Evolutionary conservation across 2,329 filamentous ascomycete genomes (phyloP).

Genomic region (Periconia sp.): DNA sequence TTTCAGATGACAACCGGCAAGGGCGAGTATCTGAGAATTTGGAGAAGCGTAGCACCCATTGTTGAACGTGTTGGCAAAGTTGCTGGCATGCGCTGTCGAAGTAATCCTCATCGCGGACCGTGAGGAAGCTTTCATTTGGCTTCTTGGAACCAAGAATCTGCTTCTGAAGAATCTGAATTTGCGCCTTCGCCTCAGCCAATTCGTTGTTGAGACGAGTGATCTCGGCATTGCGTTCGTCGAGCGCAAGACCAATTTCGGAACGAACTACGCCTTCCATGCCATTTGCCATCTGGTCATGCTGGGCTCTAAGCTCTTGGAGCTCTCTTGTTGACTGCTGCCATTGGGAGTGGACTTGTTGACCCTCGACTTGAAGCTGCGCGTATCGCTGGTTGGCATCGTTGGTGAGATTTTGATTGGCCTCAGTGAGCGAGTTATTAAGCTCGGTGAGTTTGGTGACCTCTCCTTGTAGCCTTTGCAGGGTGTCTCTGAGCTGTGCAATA

Average conservation of each 20-base stretch:
- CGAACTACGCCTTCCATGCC: conserved; percentile 68
- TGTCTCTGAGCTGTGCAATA: conserved; percentile 80
- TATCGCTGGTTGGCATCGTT: conserved; percentile 77
- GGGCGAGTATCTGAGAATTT: conserved; percentile 94
- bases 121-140: conserved; percentile 75
- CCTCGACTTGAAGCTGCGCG: conserved; percentile 69
- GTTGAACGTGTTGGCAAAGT: conserved; percentile 92
- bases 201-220: conserved; percentile 79
- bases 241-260: conserved; percentile 65
- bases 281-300: conserved; percentile 67
- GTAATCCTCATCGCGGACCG: conserved; percentile 86
- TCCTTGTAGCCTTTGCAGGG: conserved; percentile 78
- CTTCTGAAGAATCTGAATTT: conserved; percentile 65
- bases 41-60: conserved; percentile 97
- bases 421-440: conserved; percentile 79
- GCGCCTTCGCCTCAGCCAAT: conserved; percentile 72
- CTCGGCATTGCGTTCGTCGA: conserved; percentile 85
- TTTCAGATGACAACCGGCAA: conserved; percentile 81
- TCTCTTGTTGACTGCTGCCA: conserved; percentile 69
- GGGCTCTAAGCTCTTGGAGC: conserved; percentile 69
- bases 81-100: conserved; percentile 94
- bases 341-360: conserved; percentile 60
- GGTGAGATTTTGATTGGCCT: conserved; percentile 77
- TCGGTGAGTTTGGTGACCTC: conserved; percentile 82
- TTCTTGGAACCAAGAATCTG: conserved; percentile 63